Evolutionary conservation across 768 basidiomycete genomes (phyloP).

Genomic region (Cystofilobasidium bisporidii): DNA sequence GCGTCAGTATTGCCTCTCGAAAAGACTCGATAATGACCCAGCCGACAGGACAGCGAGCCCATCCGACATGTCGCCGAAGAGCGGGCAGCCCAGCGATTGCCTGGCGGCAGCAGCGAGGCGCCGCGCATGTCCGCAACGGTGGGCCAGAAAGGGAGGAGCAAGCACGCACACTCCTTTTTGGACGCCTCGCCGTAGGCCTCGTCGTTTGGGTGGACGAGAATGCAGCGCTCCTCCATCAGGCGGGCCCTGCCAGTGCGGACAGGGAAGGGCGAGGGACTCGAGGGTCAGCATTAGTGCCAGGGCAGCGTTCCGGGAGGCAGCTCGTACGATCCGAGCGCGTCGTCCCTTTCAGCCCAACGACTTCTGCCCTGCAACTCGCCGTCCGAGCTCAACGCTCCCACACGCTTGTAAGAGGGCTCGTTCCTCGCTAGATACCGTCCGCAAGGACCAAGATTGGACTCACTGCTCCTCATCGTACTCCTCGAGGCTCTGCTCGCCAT

Average conservation of each 20-base stretch:
- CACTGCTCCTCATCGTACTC: conserved; percentile 29
- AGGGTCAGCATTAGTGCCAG: too few relatives aligned
- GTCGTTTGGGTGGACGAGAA: conserved; percentile 38
- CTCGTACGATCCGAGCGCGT: conserved; percentile 1
- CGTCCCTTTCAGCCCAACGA: background rate
- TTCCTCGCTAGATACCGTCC: too few relatives aligned
- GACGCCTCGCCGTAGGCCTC: conserved; percentile 48
- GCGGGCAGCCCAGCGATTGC: too few relatives aligned
- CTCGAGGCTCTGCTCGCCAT: conserved; percentile 9
- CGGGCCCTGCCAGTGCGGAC: conserved; percentile 45
- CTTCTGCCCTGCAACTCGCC: too few relatives aligned
- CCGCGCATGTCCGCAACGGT: background rate
- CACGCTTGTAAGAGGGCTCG: too few relatives aligned
- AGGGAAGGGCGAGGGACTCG: background rate
- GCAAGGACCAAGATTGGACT: background rate
- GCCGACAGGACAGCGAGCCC: too few relatives aligned
- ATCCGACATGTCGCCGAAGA: too few relatives aligned
- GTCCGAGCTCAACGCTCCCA: too few relatives aligned
- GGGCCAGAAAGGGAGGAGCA: background rate
- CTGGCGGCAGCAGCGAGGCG: too few relatives aligned
- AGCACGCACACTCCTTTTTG: conserved; percentile 83
- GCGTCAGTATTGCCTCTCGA: too few relatives aligned
- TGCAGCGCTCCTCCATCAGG: conserved; percentile 77
- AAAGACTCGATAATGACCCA: too few relatives aligned
- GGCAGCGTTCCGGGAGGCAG: background rate